Base-by-base conservation (phyloP, 805 yeast species). In the Wickerhamomyces hampshirensis region DNA sequence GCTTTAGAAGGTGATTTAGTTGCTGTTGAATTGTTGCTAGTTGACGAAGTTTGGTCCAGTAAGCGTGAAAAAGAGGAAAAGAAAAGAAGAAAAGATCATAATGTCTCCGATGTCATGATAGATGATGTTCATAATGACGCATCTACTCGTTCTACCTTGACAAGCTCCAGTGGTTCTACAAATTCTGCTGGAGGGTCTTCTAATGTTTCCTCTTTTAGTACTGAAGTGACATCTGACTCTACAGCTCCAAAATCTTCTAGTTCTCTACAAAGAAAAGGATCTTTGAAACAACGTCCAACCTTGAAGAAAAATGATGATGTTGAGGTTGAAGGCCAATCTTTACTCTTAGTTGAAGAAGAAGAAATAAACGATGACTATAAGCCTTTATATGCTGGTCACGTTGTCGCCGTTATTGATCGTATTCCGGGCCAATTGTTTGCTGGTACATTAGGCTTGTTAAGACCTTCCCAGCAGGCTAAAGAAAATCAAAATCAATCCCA, bases 301-400 rank as follows among this genome's bases (percentile, higher is more conserved):
- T 94, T 89, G 71, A 93, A 93, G 72, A 93, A 93, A 63, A 89
- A 88, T 55, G 98, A 93, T 58, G 98, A 93, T 55, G 96, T 93
- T 17, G 98, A 93, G 63, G 98, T 93, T 28, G 98, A 93, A 62
- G 98, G 98, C 30, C 98, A 93, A 62, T 84, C 95, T 2, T 69
- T 93, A 44, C 66, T 93, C 31, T 67, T 93, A 35, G 93, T 84
- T 12, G 98, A 93, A 61, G 98, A 93, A 56, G 97, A 91, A 56
- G 96, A 89, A 60, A 84, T 91, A 48, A 84, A 81, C 53, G 97
- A 91, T 56, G 95, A 86, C 30, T 78, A 78, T 48, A 89, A 86
- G 58, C 98, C 98, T 6, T 68, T 93, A 35, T 93, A 91, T 53
- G 97, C 98, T 1, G 98, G 98, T 16, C 98, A 93, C 55, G 95